Percentiles rank a stretch among this genome's conserved stretches.
These are phyloP conservation scores for Clarireedia sp. DNA, from an alignment of 2,329 filamentous ascomycete genomes.

Conservation along the genomic window DNA sequence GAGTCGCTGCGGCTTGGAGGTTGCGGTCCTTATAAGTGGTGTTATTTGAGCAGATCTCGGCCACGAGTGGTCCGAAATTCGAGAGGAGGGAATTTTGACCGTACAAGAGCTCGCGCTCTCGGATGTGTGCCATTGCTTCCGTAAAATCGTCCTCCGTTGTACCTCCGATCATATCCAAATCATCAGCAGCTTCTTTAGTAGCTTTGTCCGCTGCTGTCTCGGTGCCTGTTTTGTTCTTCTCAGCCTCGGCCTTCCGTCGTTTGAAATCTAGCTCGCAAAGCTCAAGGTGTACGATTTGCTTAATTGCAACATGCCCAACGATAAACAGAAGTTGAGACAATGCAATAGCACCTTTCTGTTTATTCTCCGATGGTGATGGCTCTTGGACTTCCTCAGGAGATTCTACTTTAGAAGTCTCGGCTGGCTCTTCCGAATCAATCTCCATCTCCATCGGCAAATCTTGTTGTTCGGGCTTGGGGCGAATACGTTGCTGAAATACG, in stretches of 20 bases:
- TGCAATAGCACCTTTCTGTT: slow-evolving; percentile 62
- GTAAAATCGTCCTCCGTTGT: slow-evolving; percentile 93
- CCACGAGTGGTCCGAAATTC: slow-evolving; percentile 83
- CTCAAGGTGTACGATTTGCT: slow-evolving; percentile 97
- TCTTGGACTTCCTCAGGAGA: slow-evolving; percentile 5
- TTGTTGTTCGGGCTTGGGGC: slow-evolving; percentile 11
- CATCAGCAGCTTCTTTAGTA: slow-evolving; percentile 65
- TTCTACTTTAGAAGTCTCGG: slow-evolving; percentile 14
- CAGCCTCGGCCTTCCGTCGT: slow-evolving; percentile 83
- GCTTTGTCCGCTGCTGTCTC: slow-evolving; percentile 43
- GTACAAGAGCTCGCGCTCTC: slow-evolving; percentile 76
- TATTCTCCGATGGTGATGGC: slow-evolving; percentile 28
- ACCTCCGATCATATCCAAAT: slow-evolving; percentile 91
- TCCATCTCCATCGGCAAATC: slow-evolving; percentile 24
- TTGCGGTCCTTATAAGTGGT: slow-evolving; percentile 84
- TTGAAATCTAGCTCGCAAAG: slow-evolving; percentile 98
- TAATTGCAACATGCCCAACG: slow-evolving; percentile 93
- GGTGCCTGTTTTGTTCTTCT: slow-evolving; percentile 50
- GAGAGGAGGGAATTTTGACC: slow-evolving; percentile 78
- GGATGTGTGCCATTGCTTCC: slow-evolving; percentile 76
- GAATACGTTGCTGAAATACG: slow-evolving; percentile 51
- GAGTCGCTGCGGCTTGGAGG: slow-evolving; percentile 83
- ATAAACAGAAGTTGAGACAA: slow-evolving; percentile 91
- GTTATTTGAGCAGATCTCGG: slow-evolving; percentile 91
- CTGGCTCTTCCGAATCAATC: slow-evolving; percentile 21